Base-by-base conservation (phyloP, 371 early-diverging fungal species). In the Chytridiales sp. region DNA sequence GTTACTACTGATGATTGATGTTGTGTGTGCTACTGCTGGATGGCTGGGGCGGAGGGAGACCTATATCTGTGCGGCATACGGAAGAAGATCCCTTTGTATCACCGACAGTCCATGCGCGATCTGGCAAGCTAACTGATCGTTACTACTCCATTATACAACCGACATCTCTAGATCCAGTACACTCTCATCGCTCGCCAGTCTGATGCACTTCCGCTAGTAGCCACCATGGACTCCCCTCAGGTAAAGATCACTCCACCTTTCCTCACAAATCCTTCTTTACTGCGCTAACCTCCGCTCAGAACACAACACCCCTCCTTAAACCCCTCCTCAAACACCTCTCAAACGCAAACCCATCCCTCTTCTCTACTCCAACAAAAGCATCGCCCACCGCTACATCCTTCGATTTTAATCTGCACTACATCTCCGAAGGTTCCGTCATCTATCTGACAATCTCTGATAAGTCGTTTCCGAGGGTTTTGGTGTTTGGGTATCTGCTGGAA, bases 141-240 rank as follows among this genome's bases (percentile, higher is more conserved):
- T n/a, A n/a, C n/a, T n/a, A n/a, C n/a, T n/a, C n/a, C n/a, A n/a
- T n/a, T n/a, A n/a, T n/a, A n/a, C n/a, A n/a, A n/a, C n/a, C n/a
- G n/a, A n/a, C n/a, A n/a, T n/a, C n/a, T n/a, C n/a, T n/a, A 65
- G 62, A 67, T 72, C 13, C 59, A 59, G 3, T 62, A 35, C 54
- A 72, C 69, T 6, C 38, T 67, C 15, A 59, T 72, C 19, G 61
- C 69, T 2, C 59, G 73, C 5, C 41, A 50, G 5, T 32, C 59
- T 5, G 73, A 69, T 42, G 73, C 64, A 6, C 53, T 73, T 1
- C 66, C 70, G 19, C 62, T 69, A 1, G 62, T 66, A 3, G 69
- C 69, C 2, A 64, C 69, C 8, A 69, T 73, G 66, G 73, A 73
- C 53, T 48, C 59, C 19, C 59, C 58, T 40, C 17, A 44, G 29